Conservation (phyloP, 179 eudicot genomes). For the Beta corolliflora region DNA sequence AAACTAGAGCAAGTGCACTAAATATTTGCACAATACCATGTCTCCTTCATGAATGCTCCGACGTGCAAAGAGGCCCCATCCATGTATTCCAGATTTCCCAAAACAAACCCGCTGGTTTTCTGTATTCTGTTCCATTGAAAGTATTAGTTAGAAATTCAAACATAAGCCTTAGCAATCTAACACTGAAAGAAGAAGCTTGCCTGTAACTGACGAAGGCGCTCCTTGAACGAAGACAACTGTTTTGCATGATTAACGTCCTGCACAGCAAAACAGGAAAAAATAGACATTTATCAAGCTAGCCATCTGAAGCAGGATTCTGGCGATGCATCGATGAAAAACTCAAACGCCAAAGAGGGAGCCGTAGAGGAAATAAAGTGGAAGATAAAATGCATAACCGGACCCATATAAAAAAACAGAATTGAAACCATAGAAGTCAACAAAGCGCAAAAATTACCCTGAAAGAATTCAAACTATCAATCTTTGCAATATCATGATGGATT, state of each 20-base stretch:
- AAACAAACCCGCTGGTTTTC: conserved; percentile 76
- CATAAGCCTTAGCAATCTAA: background rate
- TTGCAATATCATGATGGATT: conserved; percentile 55
- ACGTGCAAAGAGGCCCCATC: conserved; percentile 99
- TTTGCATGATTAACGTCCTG: conserved; percentile 51
- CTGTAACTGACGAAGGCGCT: conserved; percentile 70
- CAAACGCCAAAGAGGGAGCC: too few relatives aligned
- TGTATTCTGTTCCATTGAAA: conserved; percentile 53
- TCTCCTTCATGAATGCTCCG: conserved; percentile 88
- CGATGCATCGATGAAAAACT: too few relatives aligned
- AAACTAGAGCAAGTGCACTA: conserved; percentile 3
- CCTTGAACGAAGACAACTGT: conserved; percentile 60
- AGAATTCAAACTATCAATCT: conserved; percentile 62
- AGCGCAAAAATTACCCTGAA: conserved; percentile 36
- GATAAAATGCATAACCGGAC: too few relatives aligned
- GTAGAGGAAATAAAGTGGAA: too few relatives aligned
- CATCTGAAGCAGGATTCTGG: background rate
- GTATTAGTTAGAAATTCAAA: conserved; percentile 17
- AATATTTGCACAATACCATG: conserved; percentile 58
- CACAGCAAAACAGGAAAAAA: conserved; percentile 15
- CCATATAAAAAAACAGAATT: too few relatives aligned
- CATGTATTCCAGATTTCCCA: conserved; percentile 93
- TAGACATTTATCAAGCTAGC: conserved; percentile 16
- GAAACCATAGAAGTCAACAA: background rate
- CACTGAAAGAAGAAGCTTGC: conserved; percentile 37